Conservation (phyloP, 176 grass and related monocot genomes). For the Avena insularis region DNA sequence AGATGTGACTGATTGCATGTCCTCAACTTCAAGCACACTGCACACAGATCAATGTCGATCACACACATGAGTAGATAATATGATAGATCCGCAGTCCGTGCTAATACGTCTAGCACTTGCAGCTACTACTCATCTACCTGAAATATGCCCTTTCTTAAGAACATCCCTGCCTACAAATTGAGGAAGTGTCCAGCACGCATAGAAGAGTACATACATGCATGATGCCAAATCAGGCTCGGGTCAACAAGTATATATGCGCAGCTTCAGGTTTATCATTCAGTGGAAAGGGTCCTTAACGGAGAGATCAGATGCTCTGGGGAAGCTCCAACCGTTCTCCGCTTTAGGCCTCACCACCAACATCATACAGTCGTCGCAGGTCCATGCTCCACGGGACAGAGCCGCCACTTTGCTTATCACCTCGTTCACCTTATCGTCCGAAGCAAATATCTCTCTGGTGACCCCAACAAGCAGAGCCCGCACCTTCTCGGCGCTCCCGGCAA, state of each 20-base stretch:
- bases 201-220: not conserved
- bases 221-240: not conserved
- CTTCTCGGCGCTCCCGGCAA: not conserved
- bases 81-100: not conserved
- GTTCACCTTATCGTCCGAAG: not conserved
- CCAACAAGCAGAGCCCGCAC: not conserved
- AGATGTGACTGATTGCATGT: no score
- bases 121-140: not conserved
- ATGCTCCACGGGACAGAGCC: not conserved
- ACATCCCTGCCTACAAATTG: not conserved
- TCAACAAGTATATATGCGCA: not conserved
- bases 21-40: no score
- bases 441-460: not conserved
- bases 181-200: not conserved
- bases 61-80: no score
- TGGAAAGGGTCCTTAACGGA: conserved; percentile 10
- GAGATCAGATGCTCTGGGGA: conserved; percentile 10
- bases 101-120: not conserved
- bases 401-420: not conserved
- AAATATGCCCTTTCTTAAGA: not conserved
- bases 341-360: not conserved
- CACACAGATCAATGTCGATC: no score
- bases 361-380: not conserved
- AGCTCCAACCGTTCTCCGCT: not conserved
- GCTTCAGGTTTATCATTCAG: not conserved